Base-by-base conservation (phyloP, 2,329 filamentous ascomycete species). In the Penicillium corylophilum region DNA sequence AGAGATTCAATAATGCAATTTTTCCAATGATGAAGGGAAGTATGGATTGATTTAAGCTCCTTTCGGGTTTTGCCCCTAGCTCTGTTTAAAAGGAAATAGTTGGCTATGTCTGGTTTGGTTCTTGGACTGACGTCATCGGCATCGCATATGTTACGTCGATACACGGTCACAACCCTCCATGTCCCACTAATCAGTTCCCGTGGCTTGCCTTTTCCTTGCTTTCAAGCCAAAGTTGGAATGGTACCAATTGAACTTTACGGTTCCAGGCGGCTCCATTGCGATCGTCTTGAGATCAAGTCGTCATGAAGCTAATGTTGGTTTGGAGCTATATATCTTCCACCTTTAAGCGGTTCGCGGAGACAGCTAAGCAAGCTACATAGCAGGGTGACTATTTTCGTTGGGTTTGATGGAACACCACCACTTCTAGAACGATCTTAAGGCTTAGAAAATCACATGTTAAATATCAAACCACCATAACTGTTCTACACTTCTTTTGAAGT, bases 131-230 rank as follows among this genome's bases (percentile, higher is more conserved):
- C 59, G 60, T 62, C 60, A 62, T 60, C 44, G 46, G 49, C 52
- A 48, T 55, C 51, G 20, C 56, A 54, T 48, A 41, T 51, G 50
- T 63, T 63, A 67, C 64, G 64, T 67, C 64, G 64, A 57, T 57
- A 46, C 29, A 42, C 53, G 39, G 56, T 66, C 60, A 65, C 50
- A 26, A 15, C 28, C 41, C 46, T 38, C 20, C 20, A 20, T 20
- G 2, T 10, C 39, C 20, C 20, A 24, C 38, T 24, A 24, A n/a
- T 23, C 39, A n/a, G 15, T 41, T 26, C 22, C 36, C 5, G 20
- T 41, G 22, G 18, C 35, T 38, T 38, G 18, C 2, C 18, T 38
- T 20, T 38, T 20, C 35, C 35, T 38, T 38, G 35, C 33, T 36
- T 36, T 10, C 16, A 18, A 10, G 16, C n/a, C 18, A 9, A 9